Base-by-base conservation (phyloP, 1,139 yeast species). In the Candida pseudoviswanathii region DNA sequence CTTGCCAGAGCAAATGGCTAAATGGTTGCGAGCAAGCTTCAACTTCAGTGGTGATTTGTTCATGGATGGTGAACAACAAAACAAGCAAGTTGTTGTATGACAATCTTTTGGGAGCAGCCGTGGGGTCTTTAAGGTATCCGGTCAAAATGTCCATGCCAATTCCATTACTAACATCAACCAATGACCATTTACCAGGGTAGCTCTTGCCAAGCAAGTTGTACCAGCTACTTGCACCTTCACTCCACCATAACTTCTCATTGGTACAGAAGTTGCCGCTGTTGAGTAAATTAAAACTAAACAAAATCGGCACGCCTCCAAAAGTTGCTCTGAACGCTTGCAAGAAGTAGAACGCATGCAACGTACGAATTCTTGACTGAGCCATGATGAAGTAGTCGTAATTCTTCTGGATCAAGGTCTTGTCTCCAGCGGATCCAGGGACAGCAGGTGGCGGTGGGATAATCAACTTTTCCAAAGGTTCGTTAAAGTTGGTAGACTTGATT, bases 291-390 rank as follows among this genome's bases (percentile, higher is more conserved):
- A 83, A 78, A 78, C 55, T 83, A 63, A 55, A 82, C 68, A 59
- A 85, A 4, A 70, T 78, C 8, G 81, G 80, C 10, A 82, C 70
- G 86, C 92, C 54, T 84, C 80, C 53, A 86, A 74, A 46, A 2
- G 89, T 78, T 0, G 91, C 82, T 61, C 89, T 78, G 54, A 89
- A 69, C 33, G 86, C 85, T 48, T 90, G 85, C 21, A 91, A 75
- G 60, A 87, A 76, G 58, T 89, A 84, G 46, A 91, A 82, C 3
- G 86, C 86, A 59, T 89, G 95, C 60, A 92, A 80, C 0, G 97
- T 89, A 60, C 97, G 78, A 48, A 91, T 89, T 58, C 97, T 78
- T 38, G 94, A 84, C 68, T 92, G 97, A 0, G 91, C 88, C 62
- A 80, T 72, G 36, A 90, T 76, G 60, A 91, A 92, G 65, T 89